Base-by-base conservation (phyloP, 305 asterid genomes). In the Plantago rigida region DNA sequence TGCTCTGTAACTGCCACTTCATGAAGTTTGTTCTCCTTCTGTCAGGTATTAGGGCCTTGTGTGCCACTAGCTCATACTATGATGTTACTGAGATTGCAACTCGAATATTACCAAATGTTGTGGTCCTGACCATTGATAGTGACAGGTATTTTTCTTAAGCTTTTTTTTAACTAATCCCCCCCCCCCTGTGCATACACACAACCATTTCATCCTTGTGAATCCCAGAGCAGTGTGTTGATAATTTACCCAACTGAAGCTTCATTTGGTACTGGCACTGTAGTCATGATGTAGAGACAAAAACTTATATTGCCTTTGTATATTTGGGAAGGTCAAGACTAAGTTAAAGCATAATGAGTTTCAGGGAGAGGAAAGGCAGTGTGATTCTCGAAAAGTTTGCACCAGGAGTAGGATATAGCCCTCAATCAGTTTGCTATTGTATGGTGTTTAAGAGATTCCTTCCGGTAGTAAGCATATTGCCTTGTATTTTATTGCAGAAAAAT, bases 1-100 rank as follows among this genome's bases (percentile, higher is more conserved):
- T 17, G 19, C 15, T 2, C 31, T 19, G 26, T 22, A 5, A 5
- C 49, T 36, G 19, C 49, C 64, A 70, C 54, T 59, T 45, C 50
- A 47, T 48, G 68, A 69, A 46, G 68, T 47, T 60, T 68, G 60
- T 62, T 47, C 46, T 42, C 36, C 45, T 62, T 56, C n/a, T 81
- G 65, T 62, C 83, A 92, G 99, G 97, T 79, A 70, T 93, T 68
- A 93, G 87, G 97, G 96, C 99, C 51, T 73, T 93, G 73, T 75
- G 82, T 72, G 99, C 99, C 71, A 93, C 99, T 71, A 83, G 91
- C 75, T 79, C 97, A 75, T 89, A 81, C 61, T 93, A 93, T 68
- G 99, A 93, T 36, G 82, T 80, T 71, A 76, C 88, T 62, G 99
- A 93, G 82, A 93, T 93, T 69, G 99, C 96, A 24, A 87, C 95